These are phyloP conservation scores for Decorospora gaudefroyi DNA, from an alignment of 2,329 filamentous ascomycete genomes.

Conservation along the genomic window DNA sequence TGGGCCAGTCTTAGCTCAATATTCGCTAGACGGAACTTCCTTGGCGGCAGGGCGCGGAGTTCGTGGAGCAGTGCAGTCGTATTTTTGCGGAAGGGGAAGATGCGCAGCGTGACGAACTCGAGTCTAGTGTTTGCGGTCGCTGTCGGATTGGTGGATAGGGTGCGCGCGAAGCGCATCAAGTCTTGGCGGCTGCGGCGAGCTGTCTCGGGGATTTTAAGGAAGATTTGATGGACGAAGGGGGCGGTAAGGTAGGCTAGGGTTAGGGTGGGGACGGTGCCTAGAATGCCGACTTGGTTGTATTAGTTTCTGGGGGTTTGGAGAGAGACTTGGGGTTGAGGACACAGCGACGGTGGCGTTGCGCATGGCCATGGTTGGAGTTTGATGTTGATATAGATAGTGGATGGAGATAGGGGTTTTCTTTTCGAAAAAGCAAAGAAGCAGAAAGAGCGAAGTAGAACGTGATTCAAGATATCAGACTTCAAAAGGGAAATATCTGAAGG, in stretches of 20 bases:
- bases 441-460: background rate
- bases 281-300: slow-evolving; percentile 30
- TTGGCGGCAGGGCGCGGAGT: slow-evolving; percentile 38
- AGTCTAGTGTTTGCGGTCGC: slow-evolving; percentile 35
- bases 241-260: slow-evolving; percentile 44
- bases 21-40: slow-evolving; percentile 39
- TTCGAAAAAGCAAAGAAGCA: background rate
- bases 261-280: slow-evolving; percentile 40
- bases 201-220: slow-evolving; percentile 38
- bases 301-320: slow-evolving; percentile 1
- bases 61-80: slow-evolving; percentile 39
- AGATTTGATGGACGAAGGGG: slow-evolving; percentile 44
- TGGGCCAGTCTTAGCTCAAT: slow-evolving; percentile 42
- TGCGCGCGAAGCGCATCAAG: slow-evolving; percentile 33
- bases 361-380: no score
- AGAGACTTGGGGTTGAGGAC: no score
- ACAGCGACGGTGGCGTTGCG: no score
- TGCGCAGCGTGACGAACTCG: slow-evolving; percentile 45
- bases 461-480: background rate
- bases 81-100: slow-evolving; percentile 39
- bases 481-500: background rate
- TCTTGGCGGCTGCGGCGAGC: slow-evolving; percentile 32
- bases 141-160: slow-evolving; percentile 17
- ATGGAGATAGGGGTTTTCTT: no score
- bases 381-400: background rate